phyloP scores from a whole-genome alignment of 148 eudicot species.

The Rheum nobile region DNA sequence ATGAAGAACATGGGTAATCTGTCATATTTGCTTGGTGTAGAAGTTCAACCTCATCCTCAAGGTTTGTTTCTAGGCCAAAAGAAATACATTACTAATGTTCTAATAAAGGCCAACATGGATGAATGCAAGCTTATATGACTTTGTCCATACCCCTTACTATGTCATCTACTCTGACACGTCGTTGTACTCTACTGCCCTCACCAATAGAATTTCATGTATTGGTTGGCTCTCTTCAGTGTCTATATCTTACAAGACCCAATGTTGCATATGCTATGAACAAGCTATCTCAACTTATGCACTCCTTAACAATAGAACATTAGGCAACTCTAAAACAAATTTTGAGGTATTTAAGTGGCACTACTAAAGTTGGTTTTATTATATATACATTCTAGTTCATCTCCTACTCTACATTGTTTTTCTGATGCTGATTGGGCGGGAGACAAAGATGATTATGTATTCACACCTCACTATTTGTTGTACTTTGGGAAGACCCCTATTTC shows the following conservation, averaged over 20 bases:
- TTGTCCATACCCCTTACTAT: not conserved
- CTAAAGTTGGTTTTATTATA: not conserved
- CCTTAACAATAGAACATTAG: not conserved
- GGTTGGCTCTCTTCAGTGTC: not conserved
- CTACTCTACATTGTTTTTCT: not conserved
- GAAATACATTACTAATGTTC: not conserved
- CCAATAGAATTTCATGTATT: not conserved
- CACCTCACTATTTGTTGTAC: too few species aligned
- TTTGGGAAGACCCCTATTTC: too few species aligned
- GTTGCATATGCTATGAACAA: not conserved
- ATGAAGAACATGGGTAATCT: not conserved
- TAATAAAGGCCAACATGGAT: not conserved
- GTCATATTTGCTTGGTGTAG: not conserved
- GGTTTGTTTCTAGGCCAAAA: not conserved
- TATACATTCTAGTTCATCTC: not conserved
- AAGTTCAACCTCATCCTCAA: not conserved
- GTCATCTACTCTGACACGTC: too few species aligned
- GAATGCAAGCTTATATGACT: not conserved
- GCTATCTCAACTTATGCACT: not conserved
- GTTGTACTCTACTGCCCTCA: too few species aligned
- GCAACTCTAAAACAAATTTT: not conserved
- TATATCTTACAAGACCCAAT: not conserved
- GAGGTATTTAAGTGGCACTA: not conserved
- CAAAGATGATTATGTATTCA: not conserved
- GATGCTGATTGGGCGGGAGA: not conserved